Evolutionary conservation across 805 yeast species (phyloP), one percentile per base, ranked within the genome.

Genomic region (Wickerhamomyces alni): DNA sequence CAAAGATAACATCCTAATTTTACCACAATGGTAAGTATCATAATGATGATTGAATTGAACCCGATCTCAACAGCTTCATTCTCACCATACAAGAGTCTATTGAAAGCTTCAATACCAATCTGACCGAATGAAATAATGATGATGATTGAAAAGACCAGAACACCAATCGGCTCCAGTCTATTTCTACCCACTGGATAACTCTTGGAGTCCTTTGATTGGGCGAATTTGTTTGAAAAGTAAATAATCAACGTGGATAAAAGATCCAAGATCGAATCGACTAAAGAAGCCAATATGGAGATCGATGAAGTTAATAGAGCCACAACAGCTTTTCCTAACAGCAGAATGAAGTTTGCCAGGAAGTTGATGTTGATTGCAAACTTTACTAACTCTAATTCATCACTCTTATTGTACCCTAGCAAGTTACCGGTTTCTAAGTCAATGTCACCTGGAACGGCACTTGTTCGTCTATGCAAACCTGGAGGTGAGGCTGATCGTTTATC

Each of bases 101-200:
- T 66, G 21, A 74, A 50, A 1, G 91, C 71, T 52, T 80, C 85
- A 40, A 77, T 74, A 2, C 81, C 83, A 41, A 84, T 87, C 54
- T 83, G 88, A 35, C 80, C 51, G 44, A 84, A 84, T 4, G 89
- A 80, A 17, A 82, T 63, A 19, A 84, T 77, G 46, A 84, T 84
- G 29, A 85, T 67, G 30, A 83, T 69, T 1, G 87, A 80, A 52
- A 84, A 84, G 2, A 84, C 77, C 42, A 85, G 66, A 15, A 84
- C 82, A 0, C 94, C 93, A 40, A 84, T 68, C 1, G 94, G 94
- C 54, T 84, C 93, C 29, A 84, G 63, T 44, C 88, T 70, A 29
- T 78, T 69, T 35, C 85, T 66, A 3, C 94, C 94, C 18, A 85
- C 75, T 0, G 94, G 94, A 49, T 74, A 78, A 22, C 62, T 61